Evolutionary conservation across 192 early-diverging fungal species (phyloP).

Genomic region (Kappamyces sp.): DNA sequence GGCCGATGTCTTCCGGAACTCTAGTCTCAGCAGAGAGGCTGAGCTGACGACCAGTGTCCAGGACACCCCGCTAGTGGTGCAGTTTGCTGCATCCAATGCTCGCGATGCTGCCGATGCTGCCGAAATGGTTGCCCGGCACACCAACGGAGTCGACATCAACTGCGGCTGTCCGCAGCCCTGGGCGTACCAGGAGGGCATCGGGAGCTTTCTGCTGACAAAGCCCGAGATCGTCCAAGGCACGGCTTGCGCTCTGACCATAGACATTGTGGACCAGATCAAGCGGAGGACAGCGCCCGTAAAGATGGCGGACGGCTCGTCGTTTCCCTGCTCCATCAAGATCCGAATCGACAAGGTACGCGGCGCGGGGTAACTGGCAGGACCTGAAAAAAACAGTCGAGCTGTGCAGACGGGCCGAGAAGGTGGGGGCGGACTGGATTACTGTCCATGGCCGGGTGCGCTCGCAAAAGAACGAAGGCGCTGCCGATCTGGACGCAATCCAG

Average conservation of each 20-base stretch:
- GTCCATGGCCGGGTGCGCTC: slow-evolving; percentile 82
- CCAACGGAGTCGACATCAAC: slow-evolving; percentile 55
- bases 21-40: slow-evolving; percentile 67
- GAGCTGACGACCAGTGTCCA: slow-evolving; percentile 76
- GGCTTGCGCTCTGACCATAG: slow-evolving; percentile 14
- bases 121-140: slow-evolving; percentile 64
- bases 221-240: slow-evolving; percentile 71
- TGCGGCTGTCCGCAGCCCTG: slow-evolving; percentile 97
- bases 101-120: slow-evolving; percentile 80
- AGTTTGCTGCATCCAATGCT: slow-evolving; percentile 84
- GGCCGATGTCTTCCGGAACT: slow-evolving; percentile 82
- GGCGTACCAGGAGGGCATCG: slow-evolving; percentile 87
- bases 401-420: slow-evolving; percentile 72
- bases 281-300: slow-evolving; percentile 38
- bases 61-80: slow-evolving; percentile 88
- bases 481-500: slow-evolving; percentile 74
- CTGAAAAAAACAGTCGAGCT: slow-evolving; percentile 75
- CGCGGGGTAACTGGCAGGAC: slow-evolving; percentile 22
- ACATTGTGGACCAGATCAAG: slow-evolving; percentile 81
- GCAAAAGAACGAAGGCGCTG: slow-evolving; percentile 75
- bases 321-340: slow-evolving; percentile 79
- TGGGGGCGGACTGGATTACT: slow-evolving; percentile 78
- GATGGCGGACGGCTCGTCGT: slow-evolving; percentile 31
- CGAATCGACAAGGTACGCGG: slow-evolving; percentile 57
- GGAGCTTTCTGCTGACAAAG: slow-evolving; percentile 75